phyloP scores from a whole-genome alignment of 768 basidiomycete genomes.

The Termitomyces heimii region DNA sequence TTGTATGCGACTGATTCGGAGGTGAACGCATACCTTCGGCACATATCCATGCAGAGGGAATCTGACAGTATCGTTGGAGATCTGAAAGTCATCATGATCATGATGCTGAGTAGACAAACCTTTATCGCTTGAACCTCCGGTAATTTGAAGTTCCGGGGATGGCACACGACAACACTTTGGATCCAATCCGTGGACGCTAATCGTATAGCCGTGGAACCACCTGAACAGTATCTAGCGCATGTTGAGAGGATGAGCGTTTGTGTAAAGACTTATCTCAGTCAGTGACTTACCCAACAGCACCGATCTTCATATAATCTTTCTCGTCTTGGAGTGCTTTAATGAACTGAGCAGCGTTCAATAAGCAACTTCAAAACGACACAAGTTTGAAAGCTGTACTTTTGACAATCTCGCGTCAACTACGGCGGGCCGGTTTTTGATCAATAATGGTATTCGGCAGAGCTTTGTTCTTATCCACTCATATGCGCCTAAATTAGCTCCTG shows the following conservation, averaged over 20 bases:
- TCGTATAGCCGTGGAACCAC: slow-evolving; percentile 31
- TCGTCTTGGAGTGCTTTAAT: slow-evolving; percentile 27
- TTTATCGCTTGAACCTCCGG: slow-evolving; percentile 31
- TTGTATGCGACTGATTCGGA: neutral
- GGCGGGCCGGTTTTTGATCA: slow-evolving; percentile 26
- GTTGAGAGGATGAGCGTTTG: neutral
- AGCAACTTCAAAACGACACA: slow-evolving; percentile 2
- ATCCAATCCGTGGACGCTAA: slow-evolving; percentile 29
- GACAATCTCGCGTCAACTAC: slow-evolving; percentile 24
- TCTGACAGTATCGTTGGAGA: slow-evolving; percentile 1
- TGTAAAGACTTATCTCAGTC: neutral
- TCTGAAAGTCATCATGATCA: too few relatives aligned
- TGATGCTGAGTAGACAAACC: slow-evolving; percentile 10
- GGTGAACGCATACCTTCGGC: slow-evolving; percentile 30
- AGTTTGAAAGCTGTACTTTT: slow-evolving; percentile 18
- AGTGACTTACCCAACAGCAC: slow-evolving; percentile 32
- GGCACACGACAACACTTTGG: slow-evolving; percentile 33
- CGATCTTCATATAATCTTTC: slow-evolving; percentile 37
- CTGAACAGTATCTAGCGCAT: slow-evolving; percentile 36
- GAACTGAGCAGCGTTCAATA: slow-evolving; percentile 21
- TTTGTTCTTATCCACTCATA: slow-evolving; percentile 23
- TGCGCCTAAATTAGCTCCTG: slow-evolving; percentile 24
- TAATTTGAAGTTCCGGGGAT: slow-evolving; percentile 30
- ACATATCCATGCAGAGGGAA: slow-evolving; percentile 32
- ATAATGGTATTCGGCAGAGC: slow-evolving; percentile 17